These are phyloP conservation scores for Paramecium sexaurelia DNA, from an alignment of 73 alveolate species.

Conservation along the genomic window DNA sequence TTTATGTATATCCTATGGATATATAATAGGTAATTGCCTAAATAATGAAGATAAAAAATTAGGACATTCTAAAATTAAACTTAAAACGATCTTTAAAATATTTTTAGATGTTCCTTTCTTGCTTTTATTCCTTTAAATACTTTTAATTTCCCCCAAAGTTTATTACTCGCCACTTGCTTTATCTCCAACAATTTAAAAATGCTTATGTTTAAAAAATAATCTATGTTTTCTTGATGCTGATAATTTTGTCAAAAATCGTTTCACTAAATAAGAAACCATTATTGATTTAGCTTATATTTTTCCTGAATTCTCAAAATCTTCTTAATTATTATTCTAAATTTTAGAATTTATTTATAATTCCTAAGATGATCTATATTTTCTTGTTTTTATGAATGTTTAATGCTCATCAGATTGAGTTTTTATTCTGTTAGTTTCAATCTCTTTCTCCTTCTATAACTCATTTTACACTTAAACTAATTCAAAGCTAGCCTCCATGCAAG, in stretches of 20 bases:
- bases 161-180: slow-evolving; percentile 8
- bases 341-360: neutral
- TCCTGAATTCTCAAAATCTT: neutral
- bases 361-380: slow-evolving; percentile 4
- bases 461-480: neutral
- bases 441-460: neutral
- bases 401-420: slow-evolving; percentile 12
- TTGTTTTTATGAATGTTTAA: slow-evolving; percentile 15
- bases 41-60: neutral
- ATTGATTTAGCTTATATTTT: neutral
- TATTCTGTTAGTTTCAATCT: slow-evolving; percentile 3
- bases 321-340: neutral
- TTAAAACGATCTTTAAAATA: neutral
- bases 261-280: slow-evolving; percentile 34
- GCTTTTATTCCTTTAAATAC: neutral
- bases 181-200: slow-evolving; percentile 13
- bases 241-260: slow-evolving; percentile 25
- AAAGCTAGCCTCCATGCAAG: neutral
- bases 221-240: neutral
- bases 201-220: slow-evolving; percentile 31
- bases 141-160: neutral
- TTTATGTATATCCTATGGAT: slow-evolving; percentile 22
- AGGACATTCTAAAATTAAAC: neutral
- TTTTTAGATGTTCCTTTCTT: neutral
- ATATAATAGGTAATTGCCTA: neutral